Base-by-base conservation (phyloP, 2,329 filamentous ascomycete genomes). In the Lecanicillium sp. region DNA sequence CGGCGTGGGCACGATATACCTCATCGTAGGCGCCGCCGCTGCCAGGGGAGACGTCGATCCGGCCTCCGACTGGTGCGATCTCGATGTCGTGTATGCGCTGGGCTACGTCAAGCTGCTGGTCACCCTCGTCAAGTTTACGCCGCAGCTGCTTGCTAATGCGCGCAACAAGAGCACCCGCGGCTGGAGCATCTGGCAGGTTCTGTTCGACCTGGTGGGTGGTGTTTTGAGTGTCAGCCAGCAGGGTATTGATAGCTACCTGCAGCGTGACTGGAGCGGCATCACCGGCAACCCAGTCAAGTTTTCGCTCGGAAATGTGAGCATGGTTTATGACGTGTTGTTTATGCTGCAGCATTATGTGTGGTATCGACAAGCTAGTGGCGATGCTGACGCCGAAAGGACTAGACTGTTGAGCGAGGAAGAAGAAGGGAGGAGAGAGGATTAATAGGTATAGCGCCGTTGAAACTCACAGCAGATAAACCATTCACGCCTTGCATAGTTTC, bases 251-350 rank as follows among this genome's bases (percentile, higher is more conserved):
- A 88, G 86, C 43, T 86, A 82, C 42, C 64, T 94, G 28, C 80
- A 92, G 58, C 73, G 73, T 40, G 87, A 95, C 64, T 95, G 90
- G 89, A 84, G 81, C 34, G 92, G 90, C 16, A 71, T 96, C 42
- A 88, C 82, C 0, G 90, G 89, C 2, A 96, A 96, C 58, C 86
- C 88, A 1, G 82, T 92, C 50, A 98, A 96, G 65, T 78, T 96
- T 42, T 78, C 80, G 3, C 70, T 96, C 30, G 84, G 85, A 12
- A 90, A 94, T 53, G 77, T 95, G 33, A 87, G 81, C 42, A 82
- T 96, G 51, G 58, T 85, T 3, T 96, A 95, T 57, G 90, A 96
- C 56, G 46, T 83, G 22, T 68, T 95, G 35, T 96, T 96, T 56
- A 82, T 96, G 37, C 53, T 74, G 4, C 92, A 98, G 64, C 92